Evolutionary conservation across 140 eudicot genomes (phyloP).

Genomic region (Stevia rebaudiana): DNA sequence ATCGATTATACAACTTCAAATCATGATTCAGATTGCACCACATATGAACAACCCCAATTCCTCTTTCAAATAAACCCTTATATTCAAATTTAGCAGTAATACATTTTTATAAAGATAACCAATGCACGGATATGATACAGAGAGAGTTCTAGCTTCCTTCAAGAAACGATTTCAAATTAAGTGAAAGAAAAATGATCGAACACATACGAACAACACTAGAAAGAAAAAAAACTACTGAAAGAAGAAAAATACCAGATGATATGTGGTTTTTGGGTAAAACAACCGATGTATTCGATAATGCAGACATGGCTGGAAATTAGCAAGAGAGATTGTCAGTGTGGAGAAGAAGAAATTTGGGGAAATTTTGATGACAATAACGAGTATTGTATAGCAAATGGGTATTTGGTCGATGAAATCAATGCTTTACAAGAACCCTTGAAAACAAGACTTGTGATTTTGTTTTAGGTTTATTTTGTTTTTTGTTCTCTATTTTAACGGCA

Average conservation of each 20-base stretch:
- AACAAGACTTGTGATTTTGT: not conserved
- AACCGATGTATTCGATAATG: conserved; percentile 31
- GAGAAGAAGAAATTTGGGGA: not conserved
- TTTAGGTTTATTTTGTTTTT: too few species aligned
- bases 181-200: not conserved
- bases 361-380: conserved; percentile 10
- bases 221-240: not conserved
- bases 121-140: not conserved
- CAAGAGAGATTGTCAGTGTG: not conserved
- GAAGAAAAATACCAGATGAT: conserved; percentile 33
- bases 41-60: not conserved
- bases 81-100: not conserved
- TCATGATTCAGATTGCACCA: not conserved
- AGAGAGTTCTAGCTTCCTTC: not conserved
- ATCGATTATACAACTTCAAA: too few species aligned
- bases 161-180: not conserved
- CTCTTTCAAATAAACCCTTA: not conserved
- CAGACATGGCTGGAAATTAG: conserved; percentile 29
- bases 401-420: conserved; percentile 24
- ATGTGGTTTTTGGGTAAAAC: conserved; percentile 23
- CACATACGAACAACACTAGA: not conserved
- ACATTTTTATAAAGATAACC: not conserved
- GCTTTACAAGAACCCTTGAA: not conserved
- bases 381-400: too few species aligned
- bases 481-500: too few species aligned